phyloP scores from a whole-genome alignment of 805 yeast species.

The Saccharomyces mikatae region DNA sequence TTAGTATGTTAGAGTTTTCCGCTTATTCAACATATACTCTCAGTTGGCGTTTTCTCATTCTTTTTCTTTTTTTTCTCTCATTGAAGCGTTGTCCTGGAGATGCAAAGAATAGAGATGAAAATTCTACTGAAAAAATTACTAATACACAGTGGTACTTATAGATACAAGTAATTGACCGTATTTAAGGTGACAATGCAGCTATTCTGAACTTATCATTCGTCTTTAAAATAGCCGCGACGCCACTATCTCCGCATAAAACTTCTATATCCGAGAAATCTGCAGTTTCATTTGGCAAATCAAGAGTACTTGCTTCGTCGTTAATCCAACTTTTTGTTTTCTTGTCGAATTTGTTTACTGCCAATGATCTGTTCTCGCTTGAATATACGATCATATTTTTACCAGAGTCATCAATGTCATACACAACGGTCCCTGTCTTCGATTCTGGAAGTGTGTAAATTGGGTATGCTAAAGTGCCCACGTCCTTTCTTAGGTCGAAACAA shows the following conservation, averaged over 20 bases:
- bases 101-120: neutral
- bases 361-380: neutral
- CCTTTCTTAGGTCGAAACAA: conserved; percentile 24
- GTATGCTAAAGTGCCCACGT: conserved; percentile 14
- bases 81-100: neutral
- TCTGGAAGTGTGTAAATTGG: neutral
- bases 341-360: neutral
- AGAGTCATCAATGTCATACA: conserved; percentile 2
- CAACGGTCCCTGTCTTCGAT: conserved; percentile 5
- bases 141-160: neutral
- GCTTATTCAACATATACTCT: neutral
- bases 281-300: neutral
- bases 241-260: neutral
- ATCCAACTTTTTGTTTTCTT: neutral
- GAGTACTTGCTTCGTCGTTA: neutral
- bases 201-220: neutral
- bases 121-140: neutral
- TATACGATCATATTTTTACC: conserved; percentile 2
- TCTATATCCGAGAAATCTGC: neutral
- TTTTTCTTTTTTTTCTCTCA: neutral
- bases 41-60: neutral
- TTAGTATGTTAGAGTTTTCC: neutral
- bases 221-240: neutral
- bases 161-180: neutral
- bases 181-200: neutral